Conservation (phyloP, 2,329 filamentous ascomycete species). For the Colletotrichum siamense region DNA sequence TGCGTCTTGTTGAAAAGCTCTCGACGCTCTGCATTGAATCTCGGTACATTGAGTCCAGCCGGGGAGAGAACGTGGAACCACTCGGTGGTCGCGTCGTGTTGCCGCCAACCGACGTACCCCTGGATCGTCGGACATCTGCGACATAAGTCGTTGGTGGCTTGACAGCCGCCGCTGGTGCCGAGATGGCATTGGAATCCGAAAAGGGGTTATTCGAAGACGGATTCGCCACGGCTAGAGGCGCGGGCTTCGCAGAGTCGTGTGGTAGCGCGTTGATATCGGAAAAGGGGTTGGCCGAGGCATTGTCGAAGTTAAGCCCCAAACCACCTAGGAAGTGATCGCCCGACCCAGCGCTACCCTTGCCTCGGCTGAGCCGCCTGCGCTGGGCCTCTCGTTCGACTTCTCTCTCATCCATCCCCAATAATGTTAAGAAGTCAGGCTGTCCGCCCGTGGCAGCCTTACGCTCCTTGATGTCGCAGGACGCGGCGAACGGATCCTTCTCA, state of each 20-base stretch:
- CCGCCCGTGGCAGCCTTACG: constrained; percentile 21
- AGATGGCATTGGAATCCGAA: constrained; percentile 52
- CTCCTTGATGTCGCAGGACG: constrained; percentile 30
- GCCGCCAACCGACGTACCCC: constrained; percentile 48
- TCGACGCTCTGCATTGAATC: constrained; percentile 43
- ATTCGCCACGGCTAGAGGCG: constrained; percentile 36
- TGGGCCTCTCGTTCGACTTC: constrained; percentile 43
- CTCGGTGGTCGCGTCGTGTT: constrained; percentile 29
- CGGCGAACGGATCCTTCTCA: constrained; percentile 31
- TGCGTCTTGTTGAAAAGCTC: constrained; percentile 52
- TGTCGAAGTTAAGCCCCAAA: constrained; percentile 42
- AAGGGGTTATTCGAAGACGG: constrained; percentile 47
- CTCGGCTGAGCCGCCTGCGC: constrained; percentile 35
- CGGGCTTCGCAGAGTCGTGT: constrained; percentile 42
- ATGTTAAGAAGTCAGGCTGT: constrained; percentile 50
- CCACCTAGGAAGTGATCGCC: constrained; percentile 45
- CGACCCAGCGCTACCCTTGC: constrained; percentile 37
- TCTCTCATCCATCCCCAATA: constrained; percentile 47
- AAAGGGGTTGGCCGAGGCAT: constrained; percentile 46
- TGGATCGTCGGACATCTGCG: constrained; percentile 52
- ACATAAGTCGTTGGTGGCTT: constrained; percentile 48
- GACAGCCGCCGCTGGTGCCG: constrained; percentile 26
- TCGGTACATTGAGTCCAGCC: constrained; percentile 45
- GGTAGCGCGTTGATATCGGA: constrained; percentile 50
- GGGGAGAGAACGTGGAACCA: constrained; percentile 25